Evolutionary conservation across 192 early-diverging fungal genomes (phyloP).

Genomic region (Backusella tarrabulga): DNA sequence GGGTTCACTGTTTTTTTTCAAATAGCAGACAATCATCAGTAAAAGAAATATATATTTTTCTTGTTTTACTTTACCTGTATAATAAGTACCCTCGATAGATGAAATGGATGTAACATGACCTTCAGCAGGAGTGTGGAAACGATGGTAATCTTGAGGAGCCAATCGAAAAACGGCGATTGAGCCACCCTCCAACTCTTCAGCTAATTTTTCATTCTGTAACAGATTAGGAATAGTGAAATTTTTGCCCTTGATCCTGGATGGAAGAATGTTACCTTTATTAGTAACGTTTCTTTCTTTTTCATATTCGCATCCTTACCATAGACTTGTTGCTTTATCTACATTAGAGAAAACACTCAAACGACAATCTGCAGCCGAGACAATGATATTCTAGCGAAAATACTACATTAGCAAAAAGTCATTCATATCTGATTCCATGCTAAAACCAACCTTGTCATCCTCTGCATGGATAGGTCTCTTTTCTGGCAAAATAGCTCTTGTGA

Average conservation of each 20-base stretch:
- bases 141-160: conserved; percentile 82
- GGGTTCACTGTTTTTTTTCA: conserved; percentile 53
- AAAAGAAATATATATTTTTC: neutral
- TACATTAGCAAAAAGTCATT: neutral
- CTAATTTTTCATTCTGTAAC: conserved; percentile 48
- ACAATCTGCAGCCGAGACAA: conserved; percentile 47
- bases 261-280: neutral
- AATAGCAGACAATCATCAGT: neutral
- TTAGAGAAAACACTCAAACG: conserved; percentile 56
- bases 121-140: conserved; percentile 62
- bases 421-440: neutral
- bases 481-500: conserved; percentile 67
- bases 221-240: conserved; percentile 59
- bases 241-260: conserved; percentile 60
- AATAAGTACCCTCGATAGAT: conserved; percentile 62
- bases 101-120: conserved; percentile 46
- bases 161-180: conserved; percentile 68
- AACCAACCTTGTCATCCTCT: conserved; percentile 32
- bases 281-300: neutral
- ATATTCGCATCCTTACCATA: conserved; percentile 46
- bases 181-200: conserved; percentile 52
- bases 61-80: conserved; percentile 40
- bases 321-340: conserved; percentile 46
- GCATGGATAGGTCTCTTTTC: conserved; percentile 47
- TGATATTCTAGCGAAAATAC: neutral